Base-by-base conservation (phyloP, 208 protist species). In the Wallacemonas sp. region DNA sequence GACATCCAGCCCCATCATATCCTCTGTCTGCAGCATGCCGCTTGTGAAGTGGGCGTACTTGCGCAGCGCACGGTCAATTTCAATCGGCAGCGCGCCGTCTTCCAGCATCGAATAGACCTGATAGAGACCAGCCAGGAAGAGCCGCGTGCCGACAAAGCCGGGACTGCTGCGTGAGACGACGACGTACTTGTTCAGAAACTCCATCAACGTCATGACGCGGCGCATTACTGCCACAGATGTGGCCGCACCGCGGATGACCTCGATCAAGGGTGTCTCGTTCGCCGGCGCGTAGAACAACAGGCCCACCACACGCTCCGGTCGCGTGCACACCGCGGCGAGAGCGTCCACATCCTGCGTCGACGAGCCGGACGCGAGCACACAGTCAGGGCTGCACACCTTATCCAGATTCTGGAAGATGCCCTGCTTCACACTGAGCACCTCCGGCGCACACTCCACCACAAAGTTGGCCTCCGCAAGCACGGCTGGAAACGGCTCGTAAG, bases 101-200 rank as follows among this genome's bases (percentile, higher is more conserved):
- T 96, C 81, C 19, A 98, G 65, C 73, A 98, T 84, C 17, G 86
- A 66, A 52, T 88, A 81, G 8, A 86, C 88, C 68, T 94, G 87
- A 65, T 88, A 88, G 5, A 89, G 59, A 19, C 78, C 87, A 1
- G 53, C 58, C 32, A 85, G 73, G 36, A 96, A 70, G 62, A 97
- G 73, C 0, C 91, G 83, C 36, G 85, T 92, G 34, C 76, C 82
- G 19, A 91, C 76, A 57, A 78, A 87, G 24, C 89, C 89, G 22
- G 78, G 72, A 17, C 73, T 76, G 69, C 89, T 84, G 53, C 73
- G 68, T 0, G 80, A 84, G 6, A 97, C 48, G 1, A 97, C 79
- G 15, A 81, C 54, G 36, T 79, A 80, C 75, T 97, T 97, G 57
- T 80, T 53, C 60, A 96, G 66, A 0, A 64, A 55, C 54, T 75